Conservation (phyloP, 768 basidiomycete genomes). For the Multifurca ochricompacta region DNA sequence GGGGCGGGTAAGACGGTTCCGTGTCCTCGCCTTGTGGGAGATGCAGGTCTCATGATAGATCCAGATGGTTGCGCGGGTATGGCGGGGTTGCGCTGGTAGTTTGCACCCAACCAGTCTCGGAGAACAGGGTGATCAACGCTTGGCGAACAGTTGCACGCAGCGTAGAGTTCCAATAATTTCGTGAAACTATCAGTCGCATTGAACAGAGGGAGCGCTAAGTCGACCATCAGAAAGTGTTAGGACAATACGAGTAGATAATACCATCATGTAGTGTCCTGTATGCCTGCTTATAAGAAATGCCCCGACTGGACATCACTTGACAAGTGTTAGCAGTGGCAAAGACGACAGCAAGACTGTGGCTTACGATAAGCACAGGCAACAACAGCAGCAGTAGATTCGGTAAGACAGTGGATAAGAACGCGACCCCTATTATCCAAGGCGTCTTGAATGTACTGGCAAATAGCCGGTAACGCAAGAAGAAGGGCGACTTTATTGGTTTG, state of each 20-base stretch:
- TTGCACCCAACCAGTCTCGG: constrained; percentile 7
- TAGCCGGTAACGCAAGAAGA: constrained; percentile 38
- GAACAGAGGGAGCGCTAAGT: constrained; percentile 15
- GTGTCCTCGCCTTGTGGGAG: constrained; percentile 3
- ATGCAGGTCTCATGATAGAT: neutral
- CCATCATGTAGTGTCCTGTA: constrained; percentile 19
- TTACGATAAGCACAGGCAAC: constrained; percentile 47
- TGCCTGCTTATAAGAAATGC: constrained; percentile 34
- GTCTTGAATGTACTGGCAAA: constrained; percentile 39
- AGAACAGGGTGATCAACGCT: constrained; percentile 11
- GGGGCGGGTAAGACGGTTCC: neutral
- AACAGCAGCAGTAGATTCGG: constrained; percentile 48
- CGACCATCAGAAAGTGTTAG: neutral
- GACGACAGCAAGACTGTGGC: constrained; percentile 15
- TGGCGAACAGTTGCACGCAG: constrained; percentile 10
- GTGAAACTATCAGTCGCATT: constrained; percentile 15
- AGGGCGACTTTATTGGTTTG: constrained; percentile 34
- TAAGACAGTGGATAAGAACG: constrained; percentile 47
- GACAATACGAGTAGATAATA: neutral
- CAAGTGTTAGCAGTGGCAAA: neutral
- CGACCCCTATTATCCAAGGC: constrained; percentile 35
- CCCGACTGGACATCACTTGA: constrained; percentile 41
- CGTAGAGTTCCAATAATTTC: constrained; percentile 12
- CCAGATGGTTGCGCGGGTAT: neutral
- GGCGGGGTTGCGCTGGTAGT: neutral